Evolutionary conservation across 495 filamentous ascomycete genomes (phyloP), one percentile per base, ranked within the genome.

Genomic region (Cenococcum geophilum): DNA sequence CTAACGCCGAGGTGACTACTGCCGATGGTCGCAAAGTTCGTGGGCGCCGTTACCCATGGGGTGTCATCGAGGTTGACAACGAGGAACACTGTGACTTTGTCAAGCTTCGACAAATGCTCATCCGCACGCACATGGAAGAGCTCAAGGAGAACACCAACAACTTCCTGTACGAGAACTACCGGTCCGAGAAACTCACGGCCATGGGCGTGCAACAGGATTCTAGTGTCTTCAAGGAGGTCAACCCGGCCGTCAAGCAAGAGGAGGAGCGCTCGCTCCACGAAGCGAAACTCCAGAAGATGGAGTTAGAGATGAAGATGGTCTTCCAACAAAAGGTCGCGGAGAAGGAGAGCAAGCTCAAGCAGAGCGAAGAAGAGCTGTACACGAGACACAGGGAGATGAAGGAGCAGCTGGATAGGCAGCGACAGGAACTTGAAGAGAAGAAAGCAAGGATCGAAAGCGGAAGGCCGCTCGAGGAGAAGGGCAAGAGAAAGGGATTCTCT

Each of bases 111-210:
- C 93, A 98, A 76, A 98, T 98, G 93, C 84, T 98, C 69, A 97
- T 98, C 77, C 89, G 93, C 76, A 98, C 93, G 60, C 93, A 98
- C 83, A 98, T 98, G 93, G 93, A 98, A 73, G 93, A 98, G 80
- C 89, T 98, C 77, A 98, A 98, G 85, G 93, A 98, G 81, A 90
- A 97, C 83, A 98, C 93, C 75, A 98, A 96, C 86, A 97, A 98
- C 80, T 81, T 82, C 63, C 81, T 98, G 63, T 98, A 98, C 78
- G 93, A 98, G 81, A 97, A 97, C 80, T 98, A 97, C 83, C 88
- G 93, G 74, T 96, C 92, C 64, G 93, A 97, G 77, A 97, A 97
- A 83, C 91, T 98, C 71, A 92, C 89, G 66, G 83, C 86, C 69
- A 96, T 98, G 92, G 93, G 93, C 77, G 95, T 98, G 66, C 89